phyloP scores from a whole-genome alignment of 768 basidiomycete species.

The Mrakia gelida region DNA sequence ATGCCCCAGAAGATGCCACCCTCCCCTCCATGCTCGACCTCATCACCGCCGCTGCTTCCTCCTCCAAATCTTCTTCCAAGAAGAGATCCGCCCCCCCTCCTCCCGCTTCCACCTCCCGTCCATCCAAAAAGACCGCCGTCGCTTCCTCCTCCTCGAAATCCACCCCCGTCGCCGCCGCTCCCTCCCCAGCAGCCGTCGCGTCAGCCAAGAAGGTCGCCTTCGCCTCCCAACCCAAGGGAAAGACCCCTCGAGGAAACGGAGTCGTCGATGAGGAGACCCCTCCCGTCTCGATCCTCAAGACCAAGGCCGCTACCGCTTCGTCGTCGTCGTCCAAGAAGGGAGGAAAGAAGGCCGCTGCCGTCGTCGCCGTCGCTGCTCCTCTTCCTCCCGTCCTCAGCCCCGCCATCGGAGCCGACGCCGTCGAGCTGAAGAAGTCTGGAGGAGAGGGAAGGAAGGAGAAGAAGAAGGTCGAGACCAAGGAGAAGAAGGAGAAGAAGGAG shows the following conservation, averaged over 20 bases:
- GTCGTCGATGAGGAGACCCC: constrained; percentile 24
- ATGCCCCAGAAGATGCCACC: constrained; percentile 36
- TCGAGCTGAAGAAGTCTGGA: constrained; percentile 27
- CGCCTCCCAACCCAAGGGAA: constrained; percentile 23
- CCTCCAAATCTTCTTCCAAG: constrained; percentile 6
- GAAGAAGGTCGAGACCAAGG: constrained; percentile 32
- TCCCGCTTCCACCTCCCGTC: not conserved
- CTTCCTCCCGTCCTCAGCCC: not conserved
- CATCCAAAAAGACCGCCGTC: constrained; percentile 25
- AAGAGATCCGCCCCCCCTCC: constrained; percentile 20
- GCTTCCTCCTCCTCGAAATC: constrained; percentile 16
- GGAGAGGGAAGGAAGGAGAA: constrained; percentile 29
- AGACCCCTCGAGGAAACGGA: constrained; percentile 25
- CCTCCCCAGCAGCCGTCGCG: not conserved
- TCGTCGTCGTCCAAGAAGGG: constrained; percentile 28
- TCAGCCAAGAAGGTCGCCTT: constrained; percentile 23
- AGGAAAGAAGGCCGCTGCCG: constrained; percentile 22
- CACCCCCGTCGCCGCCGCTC: not conserved
- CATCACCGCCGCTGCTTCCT: constrained; percentile 27
- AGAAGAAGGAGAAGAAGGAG: constrained; percentile 35
- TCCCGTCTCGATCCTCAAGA: constrained; percentile 34
- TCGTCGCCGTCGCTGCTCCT: not conserved
- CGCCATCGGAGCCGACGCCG: constrained; percentile 15
- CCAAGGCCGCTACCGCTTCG: constrained; percentile 18
- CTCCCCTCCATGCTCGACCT: constrained; percentile 31